A percentile compares a stretch with the other conserved stretches of the same genome.
Evolutionary conservation across 2,329 filamentous ascomycete genomes (phyloP).

Genomic region (Hypoxylon sp.): DNA sequence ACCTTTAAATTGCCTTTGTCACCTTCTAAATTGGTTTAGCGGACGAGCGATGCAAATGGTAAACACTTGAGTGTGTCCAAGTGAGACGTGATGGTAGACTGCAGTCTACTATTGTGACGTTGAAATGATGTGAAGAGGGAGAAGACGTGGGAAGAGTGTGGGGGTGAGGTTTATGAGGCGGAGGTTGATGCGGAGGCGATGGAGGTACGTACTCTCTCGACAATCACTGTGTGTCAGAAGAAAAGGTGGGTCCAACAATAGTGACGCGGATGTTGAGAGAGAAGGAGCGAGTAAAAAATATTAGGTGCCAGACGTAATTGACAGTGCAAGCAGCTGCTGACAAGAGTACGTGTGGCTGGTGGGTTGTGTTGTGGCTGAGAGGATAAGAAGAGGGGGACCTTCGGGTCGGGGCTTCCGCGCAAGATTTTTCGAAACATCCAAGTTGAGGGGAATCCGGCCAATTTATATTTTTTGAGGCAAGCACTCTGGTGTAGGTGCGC

Average conservation of each 20-base stretch:
- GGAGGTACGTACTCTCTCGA: conserved; percentile 41
- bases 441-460: conserved; percentile 66
- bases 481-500: conserved; percentile 48
- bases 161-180: conserved; percentile 7
- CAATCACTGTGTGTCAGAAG: conserved; percentile 34
- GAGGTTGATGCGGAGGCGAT: neutral
- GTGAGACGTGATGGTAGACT: conserved; percentile 22
- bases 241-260: conserved; percentile 33
- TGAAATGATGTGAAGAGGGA: conserved; percentile 19
- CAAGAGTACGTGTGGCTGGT: conserved; percentile 41
- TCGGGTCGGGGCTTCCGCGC: conserved; percentile 69
- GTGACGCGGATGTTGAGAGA: conserved; percentile 30
- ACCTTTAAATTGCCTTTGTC: conserved; percentile 43
- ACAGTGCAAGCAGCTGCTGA: conserved; percentile 47
- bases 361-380: conserved; percentile 50
- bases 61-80: conserved; percentile 33
- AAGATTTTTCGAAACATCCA: conserved; percentile 62
- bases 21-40: conserved; percentile 38
- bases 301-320: conserved; percentile 48
- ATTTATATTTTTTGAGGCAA: conserved; percentile 67
- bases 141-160: conserved; percentile 10
- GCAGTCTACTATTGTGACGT: conserved; percentile 19
- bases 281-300: conserved; percentile 28
- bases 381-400: conserved; percentile 58
- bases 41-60: conserved; percentile 34